phyloP scores from a whole-genome alignment of 148 eudicot genomes.

The Talinum fruticosum region DNA sequence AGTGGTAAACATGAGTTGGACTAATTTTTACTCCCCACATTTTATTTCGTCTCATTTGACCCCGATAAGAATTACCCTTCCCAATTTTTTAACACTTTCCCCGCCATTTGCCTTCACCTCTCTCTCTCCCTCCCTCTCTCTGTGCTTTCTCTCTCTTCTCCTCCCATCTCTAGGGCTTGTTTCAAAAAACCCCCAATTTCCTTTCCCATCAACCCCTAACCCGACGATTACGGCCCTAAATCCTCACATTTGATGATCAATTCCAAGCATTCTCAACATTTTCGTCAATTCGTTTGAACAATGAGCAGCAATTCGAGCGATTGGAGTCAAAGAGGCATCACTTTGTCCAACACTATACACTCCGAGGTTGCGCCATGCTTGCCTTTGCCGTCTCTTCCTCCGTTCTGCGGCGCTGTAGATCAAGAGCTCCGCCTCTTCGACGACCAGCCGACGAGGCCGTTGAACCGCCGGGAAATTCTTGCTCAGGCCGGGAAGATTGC shows the following conservation, averaged over 20 bases:
- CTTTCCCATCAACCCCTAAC: neutral
- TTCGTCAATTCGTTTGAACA: neutral
- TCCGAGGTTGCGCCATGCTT: constrained; percentile 87
- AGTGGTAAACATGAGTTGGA: neutral
- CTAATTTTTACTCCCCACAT: neutral
- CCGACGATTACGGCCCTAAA: neutral
- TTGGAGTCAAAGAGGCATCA: constrained; percentile 58
- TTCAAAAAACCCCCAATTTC: neutral
- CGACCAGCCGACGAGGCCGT: constrained; percentile 35
- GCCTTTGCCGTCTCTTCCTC: constrained; percentile 87
- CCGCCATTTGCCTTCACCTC: neutral
- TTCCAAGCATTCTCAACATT: neutral
- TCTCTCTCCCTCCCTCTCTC: neutral
- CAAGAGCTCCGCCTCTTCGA: constrained; percentile 64
- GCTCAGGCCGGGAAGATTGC: constrained; percentile 63
- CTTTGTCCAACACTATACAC: constrained; percentile 70
- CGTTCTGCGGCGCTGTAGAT: constrained; percentile 74
- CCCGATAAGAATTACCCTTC: neutral
- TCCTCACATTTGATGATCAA: constrained; percentile 23
- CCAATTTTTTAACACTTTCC: constrained; percentile 2
- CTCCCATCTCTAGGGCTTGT: neutral
- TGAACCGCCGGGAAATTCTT: constrained; percentile 48
- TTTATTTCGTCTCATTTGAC: neutral
- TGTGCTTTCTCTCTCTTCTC: too few species aligned
- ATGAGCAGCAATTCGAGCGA: constrained; percentile 30